Percentiles rank a stretch among this genome's conserved stretches.
phyloP scores from a whole-genome alignment of 768 basidiomycete species.

The Panaeolus papilionaceus region DNA sequence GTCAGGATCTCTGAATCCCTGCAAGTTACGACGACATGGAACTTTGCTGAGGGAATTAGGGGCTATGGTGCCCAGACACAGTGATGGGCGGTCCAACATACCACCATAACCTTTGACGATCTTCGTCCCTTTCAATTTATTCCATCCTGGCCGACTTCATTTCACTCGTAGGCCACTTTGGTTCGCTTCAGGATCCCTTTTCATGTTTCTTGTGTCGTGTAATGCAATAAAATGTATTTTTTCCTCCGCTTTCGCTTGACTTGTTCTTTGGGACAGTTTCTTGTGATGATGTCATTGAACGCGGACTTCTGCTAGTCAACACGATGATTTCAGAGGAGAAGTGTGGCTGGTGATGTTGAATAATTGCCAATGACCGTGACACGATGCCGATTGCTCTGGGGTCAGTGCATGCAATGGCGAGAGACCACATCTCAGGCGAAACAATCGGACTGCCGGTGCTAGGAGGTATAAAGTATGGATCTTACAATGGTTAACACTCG shows the following conservation, averaged over 20 bases:
- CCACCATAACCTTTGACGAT: neutral
- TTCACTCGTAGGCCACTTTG: neutral
- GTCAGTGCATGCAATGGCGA: too few species aligned
- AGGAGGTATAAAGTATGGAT: too few species aligned
- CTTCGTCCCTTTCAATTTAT: neutral
- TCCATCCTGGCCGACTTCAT: neutral
- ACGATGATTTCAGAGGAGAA: too few species aligned
- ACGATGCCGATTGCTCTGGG: too few species aligned
- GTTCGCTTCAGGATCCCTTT: neutral
- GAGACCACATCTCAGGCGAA: too few species aligned
- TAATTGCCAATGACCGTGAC: too few species aligned
- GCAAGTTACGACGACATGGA: slow-evolving; percentile 82
- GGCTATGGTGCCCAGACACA: slow-evolving; percentile 94
- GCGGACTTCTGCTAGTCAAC: too few species aligned
- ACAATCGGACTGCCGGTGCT: too few species aligned
- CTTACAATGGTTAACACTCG: too few species aligned
- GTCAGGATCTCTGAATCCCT: slow-evolving; percentile 81
- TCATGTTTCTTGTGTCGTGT: slow-evolving; percentile 1
- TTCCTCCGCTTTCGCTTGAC: neutral
- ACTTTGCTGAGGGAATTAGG: slow-evolving; percentile 90
- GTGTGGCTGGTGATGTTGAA: too few species aligned
- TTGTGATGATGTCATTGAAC: neutral
- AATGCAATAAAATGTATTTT: slow-evolving; percentile 11
- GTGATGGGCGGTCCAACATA: slow-evolving; percentile 41
- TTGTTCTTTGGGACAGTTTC: neutral